Percentiles rank a stretch among this genome's conserved stretches.
Conservation (phyloP, 352 stramenopile genomes). For the Phytopythium helicoides region DNA sequence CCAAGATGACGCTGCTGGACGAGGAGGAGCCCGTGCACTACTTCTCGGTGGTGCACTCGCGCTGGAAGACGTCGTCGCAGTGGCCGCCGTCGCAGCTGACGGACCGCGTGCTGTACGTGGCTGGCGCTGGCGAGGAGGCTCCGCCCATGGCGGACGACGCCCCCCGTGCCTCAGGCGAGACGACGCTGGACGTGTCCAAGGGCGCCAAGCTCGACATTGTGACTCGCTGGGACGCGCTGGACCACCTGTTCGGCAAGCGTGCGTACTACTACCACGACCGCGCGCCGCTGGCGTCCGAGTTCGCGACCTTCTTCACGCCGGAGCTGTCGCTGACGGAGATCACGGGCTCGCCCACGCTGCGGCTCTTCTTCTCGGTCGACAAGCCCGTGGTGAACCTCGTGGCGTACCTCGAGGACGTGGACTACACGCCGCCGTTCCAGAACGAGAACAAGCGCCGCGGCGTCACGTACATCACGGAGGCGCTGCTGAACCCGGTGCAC, state of each 20-base stretch:
- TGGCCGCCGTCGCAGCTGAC: slow-evolving; percentile 67
- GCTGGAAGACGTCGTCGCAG: slow-evolving; percentile 59
- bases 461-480: slow-evolving; percentile 81
- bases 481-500: slow-evolving; percentile 70
- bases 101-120: slow-evolving; percentile 50
- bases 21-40: slow-evolving; percentile 79
- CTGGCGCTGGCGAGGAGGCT: slow-evolving; percentile 38
- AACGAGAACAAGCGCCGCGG: slow-evolving; percentile 80
- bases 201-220: slow-evolving; percentile 49
- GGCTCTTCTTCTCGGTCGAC: slow-evolving; percentile 81
- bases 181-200: slow-evolving; percentile 33
- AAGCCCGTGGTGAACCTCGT: slow-evolving; percentile 61
- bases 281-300: slow-evolving; percentile 41
- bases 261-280: slow-evolving; percentile 83
- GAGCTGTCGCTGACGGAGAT: slow-evolving; percentile 58
- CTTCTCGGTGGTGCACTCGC: slow-evolving; percentile 72
- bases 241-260: slow-evolving; percentile 68
- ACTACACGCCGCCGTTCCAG: slow-evolving; percentile 65
- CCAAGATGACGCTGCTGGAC: slow-evolving; percentile 50
- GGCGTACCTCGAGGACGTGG: slow-evolving; percentile 76
- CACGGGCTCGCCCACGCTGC: slow-evolving; percentile 69
- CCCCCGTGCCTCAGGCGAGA: slow-evolving; percentile 17
- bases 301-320: slow-evolving; percentile 59
- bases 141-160: slow-evolving; percentile 38
- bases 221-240: slow-evolving; percentile 70